A percentile compares a stretch with the other conserved stretches of the same genome.
phyloP scores from a whole-genome alignment of 371 early-diverging fungal species.

The Smittium culicis region DNA sequence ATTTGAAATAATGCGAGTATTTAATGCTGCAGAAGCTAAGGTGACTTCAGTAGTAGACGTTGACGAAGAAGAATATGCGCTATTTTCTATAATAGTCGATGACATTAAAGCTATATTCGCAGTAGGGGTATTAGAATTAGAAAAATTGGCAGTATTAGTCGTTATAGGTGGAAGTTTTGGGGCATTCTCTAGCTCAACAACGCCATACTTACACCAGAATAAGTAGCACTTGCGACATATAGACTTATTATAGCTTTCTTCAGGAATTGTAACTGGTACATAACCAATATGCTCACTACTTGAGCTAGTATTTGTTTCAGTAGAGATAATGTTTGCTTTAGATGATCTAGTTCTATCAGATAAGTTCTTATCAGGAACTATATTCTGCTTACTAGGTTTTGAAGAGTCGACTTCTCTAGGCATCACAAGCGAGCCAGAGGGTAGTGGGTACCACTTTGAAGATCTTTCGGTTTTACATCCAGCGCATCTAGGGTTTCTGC shows the following conservation, averaged over 20 bases:
- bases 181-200: slow-evolving; percentile 15
- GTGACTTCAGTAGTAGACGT: no score
- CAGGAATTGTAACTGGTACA: slow-evolving; percentile 20
- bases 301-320: neutral
- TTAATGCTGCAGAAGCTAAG: no score
- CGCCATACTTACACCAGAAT: slow-evolving; percentile 60
- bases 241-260: slow-evolving; percentile 18
- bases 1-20: no score
- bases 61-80: no score
- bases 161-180: neutral
- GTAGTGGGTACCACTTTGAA: slow-evolving; percentile 8
- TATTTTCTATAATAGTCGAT: no score
- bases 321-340: neutral
- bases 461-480: slow-evolving; percentile 9
- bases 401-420: slow-evolving; percentile 1
- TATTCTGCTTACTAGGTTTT: neutral
- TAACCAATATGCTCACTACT: neutral
- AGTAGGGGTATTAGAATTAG: no score
- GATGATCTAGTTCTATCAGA: neutral
- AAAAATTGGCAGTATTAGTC: no score
- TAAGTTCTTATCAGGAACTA: neutral
- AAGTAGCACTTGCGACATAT: slow-evolving; percentile 58
- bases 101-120: no score
- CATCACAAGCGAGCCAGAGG: neutral
- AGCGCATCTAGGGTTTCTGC: slow-evolving; percentile 3